Evolutionary conservation across 768 basidiomycete species (phyloP).

Genomic region (Calvatia gigantea): DNA sequence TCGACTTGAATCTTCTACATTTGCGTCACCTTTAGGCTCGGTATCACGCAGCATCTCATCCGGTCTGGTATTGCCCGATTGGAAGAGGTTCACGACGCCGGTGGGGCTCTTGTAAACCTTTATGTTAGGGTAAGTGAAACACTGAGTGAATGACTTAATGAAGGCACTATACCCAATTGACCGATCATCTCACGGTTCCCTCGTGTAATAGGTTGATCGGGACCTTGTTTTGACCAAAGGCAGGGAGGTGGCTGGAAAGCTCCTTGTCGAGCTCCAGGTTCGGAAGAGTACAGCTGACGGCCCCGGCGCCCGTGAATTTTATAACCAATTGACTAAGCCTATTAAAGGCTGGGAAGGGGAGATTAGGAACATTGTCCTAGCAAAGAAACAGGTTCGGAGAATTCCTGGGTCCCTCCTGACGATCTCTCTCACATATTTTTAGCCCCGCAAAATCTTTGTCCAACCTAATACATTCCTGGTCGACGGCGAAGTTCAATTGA

Average conservation of each 20-base stretch:
- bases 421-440: conserved; percentile 12
- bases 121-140: conserved; percentile 56
- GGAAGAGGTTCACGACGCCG: conserved; percentile 58
- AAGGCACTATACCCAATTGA: not conserved
- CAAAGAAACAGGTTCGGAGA: conserved; percentile 62
- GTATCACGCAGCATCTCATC: conserved; percentile 80
- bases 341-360: conserved; percentile 68
- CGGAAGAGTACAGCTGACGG: conserved; percentile 86
- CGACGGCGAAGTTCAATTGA: conserved; percentile 65
- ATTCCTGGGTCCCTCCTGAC: not conserved
- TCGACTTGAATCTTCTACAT: not conserved
- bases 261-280: conserved; percentile 78
- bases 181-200: not conserved
- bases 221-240: conserved; percentile 62
- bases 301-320: conserved; percentile 72
- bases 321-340: conserved; percentile 76
- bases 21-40: conserved; percentile 45
- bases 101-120: conserved; percentile 61
- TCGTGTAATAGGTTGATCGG: conserved; percentile 60
- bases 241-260: conserved; percentile 62
- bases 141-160: not conserved
- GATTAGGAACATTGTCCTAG: conserved; percentile 72
- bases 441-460: conserved; percentile 85
- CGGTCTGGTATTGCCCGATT: conserved; percentile 64
- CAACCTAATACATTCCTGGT: conserved; percentile 77